Conservation (phyloP, 2,329 filamentous ascomycete genomes). For the Colletotrichum gloeosporioides region DNA sequence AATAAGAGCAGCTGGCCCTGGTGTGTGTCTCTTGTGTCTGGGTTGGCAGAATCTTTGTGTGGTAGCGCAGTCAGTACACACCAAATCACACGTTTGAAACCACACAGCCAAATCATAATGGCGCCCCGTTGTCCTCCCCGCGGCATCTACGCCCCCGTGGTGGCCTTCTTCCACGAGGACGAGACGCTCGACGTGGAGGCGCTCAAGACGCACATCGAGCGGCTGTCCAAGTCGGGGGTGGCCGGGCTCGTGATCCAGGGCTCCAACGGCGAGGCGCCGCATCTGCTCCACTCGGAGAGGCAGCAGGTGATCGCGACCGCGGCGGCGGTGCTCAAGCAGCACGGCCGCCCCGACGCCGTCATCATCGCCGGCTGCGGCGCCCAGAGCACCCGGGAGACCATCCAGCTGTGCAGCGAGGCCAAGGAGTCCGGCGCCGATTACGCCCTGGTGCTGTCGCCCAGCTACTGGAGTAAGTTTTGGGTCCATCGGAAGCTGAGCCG, state of each 20-base stretch:
- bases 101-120: not conserved
- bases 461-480: constrained; percentile 59
- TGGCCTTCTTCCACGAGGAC: constrained; percentile 42
- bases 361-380: constrained; percentile 69
- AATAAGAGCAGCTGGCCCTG: constrained; percentile 2
- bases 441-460: constrained; percentile 64
- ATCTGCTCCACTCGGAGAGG: constrained; percentile 63
- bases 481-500: constrained; percentile 54
- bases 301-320: constrained; percentile 59
- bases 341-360: constrained; percentile 51
- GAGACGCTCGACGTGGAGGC: constrained; percentile 44
- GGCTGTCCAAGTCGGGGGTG: constrained; percentile 47
- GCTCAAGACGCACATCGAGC: constrained; percentile 44
- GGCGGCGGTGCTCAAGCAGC: constrained; percentile 48
- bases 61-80: not conserved
- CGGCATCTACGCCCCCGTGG: constrained; percentile 52
- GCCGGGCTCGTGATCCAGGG: constrained; percentile 51
- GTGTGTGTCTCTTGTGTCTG: not conserved
- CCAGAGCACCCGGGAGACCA: constrained; percentile 68
- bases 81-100: not conserved
- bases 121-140: not conserved
- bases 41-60: not conserved
- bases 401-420: constrained; percentile 65
- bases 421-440: constrained; percentile 66
- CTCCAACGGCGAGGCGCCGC: constrained; percentile 51